Base-by-base conservation (phyloP, 106 monocot genomes). In the Allium fistulosum region DNA sequence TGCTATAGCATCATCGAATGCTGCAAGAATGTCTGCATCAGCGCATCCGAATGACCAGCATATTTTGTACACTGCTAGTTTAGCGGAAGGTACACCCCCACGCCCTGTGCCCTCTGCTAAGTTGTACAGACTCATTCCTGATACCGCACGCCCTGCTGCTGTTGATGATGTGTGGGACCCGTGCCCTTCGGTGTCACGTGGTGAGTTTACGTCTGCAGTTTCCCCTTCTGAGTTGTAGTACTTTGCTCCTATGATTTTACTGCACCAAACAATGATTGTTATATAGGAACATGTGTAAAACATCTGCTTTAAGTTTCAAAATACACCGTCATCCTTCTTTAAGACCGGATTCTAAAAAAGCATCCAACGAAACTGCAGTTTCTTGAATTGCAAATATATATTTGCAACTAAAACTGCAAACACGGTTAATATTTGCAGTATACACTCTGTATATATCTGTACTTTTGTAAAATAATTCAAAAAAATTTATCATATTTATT, bases 91-190 rank as follows among this genome's bases (percentile, higher is more conserved):
- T 9, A 76, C 82, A 4, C 82, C 79, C 2, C 86, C 87, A 45
- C 77, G 70, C 7, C 82, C 87, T 4, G 69, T 71, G 1, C 87
- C 87, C 27, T 70, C 15, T 14, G 82, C 82, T 49, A 80, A 60
- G 11, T 75, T 69, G 13, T 53, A 51, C 61, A 87, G 63, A 71
- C 70, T 87, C 18, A 82, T 74, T 22, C 68, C 10, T 37, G 66
- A 62, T 14, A 69, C 49, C 4, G 58, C 62, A 8, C 74, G 68
- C 7, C 87, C 87, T 46, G 87, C 86, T 6, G 76, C 79, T 7
- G 82, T 86, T 51, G 86, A 86, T 13, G 82, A 69, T 11, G 86
- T 86, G 80, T 82, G 87, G n/a, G 77, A 77, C 13, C 82, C 87
- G 37, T 87, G 87, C 10, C 87, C 87, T 18, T 87, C 77, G 22